These are phyloP conservation scores for Trichoderma semiorbis DNA, from an alignment of 2,329 filamentous ascomycete genomes.

Conservation along the genomic window DNA sequence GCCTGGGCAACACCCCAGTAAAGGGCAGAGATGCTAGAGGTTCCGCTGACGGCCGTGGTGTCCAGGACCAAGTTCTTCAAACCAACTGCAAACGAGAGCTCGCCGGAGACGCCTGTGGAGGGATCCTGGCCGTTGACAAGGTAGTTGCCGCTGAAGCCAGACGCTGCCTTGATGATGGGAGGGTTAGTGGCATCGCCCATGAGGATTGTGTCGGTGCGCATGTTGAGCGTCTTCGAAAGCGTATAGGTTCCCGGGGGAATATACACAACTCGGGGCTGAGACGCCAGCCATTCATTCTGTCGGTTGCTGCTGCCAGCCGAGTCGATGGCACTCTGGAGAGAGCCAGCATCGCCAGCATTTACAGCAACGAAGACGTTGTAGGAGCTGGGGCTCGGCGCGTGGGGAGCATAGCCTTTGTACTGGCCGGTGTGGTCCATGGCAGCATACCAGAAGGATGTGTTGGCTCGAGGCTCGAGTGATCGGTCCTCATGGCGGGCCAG, in stretches of 20 bases:
- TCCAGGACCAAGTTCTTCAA: conserved; percentile 44
- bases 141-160: conserved; percentile 32
- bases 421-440: conserved; percentile 39
- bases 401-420: conserved; percentile 38
- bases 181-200: conserved; percentile 45
- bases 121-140: conserved; percentile 38
- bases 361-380: conserved; percentile 40
- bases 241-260: conserved; percentile 42
- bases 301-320: conserved; percentile 33
- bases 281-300: conserved; percentile 39
- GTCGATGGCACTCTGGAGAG: conserved; percentile 40
- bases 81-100: conserved; percentile 41
- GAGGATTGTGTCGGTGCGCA: conserved; percentile 44
- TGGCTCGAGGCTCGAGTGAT: not conserved
- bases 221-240: conserved; percentile 37
- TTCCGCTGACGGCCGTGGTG: conserved; percentile 35
- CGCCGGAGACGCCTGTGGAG: conserved; percentile 31
- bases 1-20: conserved; percentile 45
- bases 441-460: conserved; percentile 40
- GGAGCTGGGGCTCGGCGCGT: conserved; percentile 34
- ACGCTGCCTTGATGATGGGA: conserved; percentile 39
- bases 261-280: conserved; percentile 40
- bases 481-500: not conserved
- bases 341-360: conserved; percentile 33
- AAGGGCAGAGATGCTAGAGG: conserved; percentile 37